Evolutionary conservation across 1,284 basidiomycete genomes (phyloP).

Genomic region (Leccinum pachyderme): DNA sequence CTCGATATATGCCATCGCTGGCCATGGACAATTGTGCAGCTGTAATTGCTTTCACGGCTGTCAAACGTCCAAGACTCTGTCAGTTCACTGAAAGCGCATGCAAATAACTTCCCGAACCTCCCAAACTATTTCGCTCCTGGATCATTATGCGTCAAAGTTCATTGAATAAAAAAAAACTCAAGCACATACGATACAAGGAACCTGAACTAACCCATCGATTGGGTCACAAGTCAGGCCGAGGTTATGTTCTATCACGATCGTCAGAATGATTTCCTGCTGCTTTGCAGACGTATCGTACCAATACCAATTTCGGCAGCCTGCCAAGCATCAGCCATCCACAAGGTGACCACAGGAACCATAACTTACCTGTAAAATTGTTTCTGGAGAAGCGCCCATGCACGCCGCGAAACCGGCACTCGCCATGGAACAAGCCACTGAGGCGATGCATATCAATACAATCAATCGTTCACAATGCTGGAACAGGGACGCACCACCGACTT

Average conservation of each 20-base stretch:
- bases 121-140: constrained; percentile 83
- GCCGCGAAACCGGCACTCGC: constrained; percentile 92
- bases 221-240: constrained; percentile 91
- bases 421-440: constrained; percentile 83
- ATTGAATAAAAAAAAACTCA: constrained; percentile 3
- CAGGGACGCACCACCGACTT: constrained; percentile 66
- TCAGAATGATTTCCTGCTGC: constrained; percentile 11
- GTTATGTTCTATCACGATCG: constrained; percentile 63
- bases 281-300: constrained; percentile 42
- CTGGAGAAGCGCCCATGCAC: constrained; percentile 85
- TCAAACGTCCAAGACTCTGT: constrained; percentile 7
- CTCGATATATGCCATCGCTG: constrained; percentile 81
- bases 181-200: constrained; percentile 83
- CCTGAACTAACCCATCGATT: constrained; percentile 89
- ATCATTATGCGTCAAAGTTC: constrained; percentile 1
- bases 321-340: constrained; percentile 13
- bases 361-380: constrained; percentile 71
- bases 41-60: constrained; percentile 85
- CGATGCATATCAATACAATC: constrained; percentile 3
- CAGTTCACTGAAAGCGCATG: constrained; percentile 1
- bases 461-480: background rate
- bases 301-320: constrained; percentile 96
- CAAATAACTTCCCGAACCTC: constrained; percentile 48
- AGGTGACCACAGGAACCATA: constrained; percentile 1
- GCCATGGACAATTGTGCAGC: constrained; percentile 95